phyloP scores from a whole-genome alignment of 768 basidiomycete species.

The Trametes coccinea region DNA sequence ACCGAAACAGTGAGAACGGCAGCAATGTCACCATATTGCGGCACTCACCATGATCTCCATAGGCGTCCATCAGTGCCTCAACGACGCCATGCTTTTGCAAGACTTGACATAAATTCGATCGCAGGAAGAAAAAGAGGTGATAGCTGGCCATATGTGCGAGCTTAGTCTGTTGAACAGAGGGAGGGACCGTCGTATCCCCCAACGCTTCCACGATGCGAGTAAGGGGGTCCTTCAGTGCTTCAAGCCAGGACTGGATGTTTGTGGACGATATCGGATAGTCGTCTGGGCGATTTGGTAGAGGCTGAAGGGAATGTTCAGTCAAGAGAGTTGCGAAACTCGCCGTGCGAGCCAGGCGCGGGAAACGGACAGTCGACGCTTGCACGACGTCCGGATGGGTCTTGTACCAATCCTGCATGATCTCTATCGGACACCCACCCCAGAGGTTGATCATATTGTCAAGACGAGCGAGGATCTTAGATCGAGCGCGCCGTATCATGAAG shows the following conservation, averaged over 20 bases:
- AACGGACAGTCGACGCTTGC: too few relatives aligned
- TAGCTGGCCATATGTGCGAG: not conserved
- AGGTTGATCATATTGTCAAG: not conserved
- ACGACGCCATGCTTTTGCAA: not conserved
- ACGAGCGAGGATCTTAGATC: not conserved
- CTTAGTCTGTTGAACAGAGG: not conserved
- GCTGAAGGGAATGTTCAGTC: not conserved
- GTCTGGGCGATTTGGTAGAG: not conserved
- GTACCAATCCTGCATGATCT: too few relatives aligned
- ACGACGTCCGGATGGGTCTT: too few relatives aligned
- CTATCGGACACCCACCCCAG: not conserved
- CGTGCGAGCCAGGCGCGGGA: too few relatives aligned
- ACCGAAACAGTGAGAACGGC: too few relatives aligned
- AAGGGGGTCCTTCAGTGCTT: not conserved
- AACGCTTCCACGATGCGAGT: not conserved
- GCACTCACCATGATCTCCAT: too few relatives aligned
- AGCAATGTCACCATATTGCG: too few relatives aligned
- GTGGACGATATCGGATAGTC: not conserved
- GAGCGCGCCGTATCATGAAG: not conserved
- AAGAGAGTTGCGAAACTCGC: too few relatives aligned
- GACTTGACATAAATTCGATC: not conserved
- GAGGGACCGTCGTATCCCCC: not conserved
- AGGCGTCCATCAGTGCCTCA: too few relatives aligned
- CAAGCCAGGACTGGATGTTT: not conserved
- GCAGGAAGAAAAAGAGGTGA: not conserved